A percentile compares a stretch with the other conserved stretches of the same genome.
phyloP scores from a whole-genome alignment of 1,284 basidiomycete genomes.

The Butyriboletus appendiculatus region DNA sequence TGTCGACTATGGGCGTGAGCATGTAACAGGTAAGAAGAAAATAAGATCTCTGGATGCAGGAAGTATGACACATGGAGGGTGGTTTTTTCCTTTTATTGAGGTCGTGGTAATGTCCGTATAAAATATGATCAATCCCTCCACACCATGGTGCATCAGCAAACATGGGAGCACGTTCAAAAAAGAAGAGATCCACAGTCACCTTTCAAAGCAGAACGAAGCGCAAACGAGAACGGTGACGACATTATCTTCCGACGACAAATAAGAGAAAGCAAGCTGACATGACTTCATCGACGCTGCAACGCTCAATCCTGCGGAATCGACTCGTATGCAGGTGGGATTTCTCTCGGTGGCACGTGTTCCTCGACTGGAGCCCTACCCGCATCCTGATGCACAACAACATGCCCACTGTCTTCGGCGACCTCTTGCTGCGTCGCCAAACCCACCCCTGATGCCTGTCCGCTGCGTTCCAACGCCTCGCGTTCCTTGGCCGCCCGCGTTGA shows the following conservation, averaged over 20 bases:
- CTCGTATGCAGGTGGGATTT: constrained; percentile 36
- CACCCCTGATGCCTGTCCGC: constrained; percentile 15
- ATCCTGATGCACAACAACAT: constrained; percentile 34
- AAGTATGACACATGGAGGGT: neutral
- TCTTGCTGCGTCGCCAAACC: constrained; percentile 28
- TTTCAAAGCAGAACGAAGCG: neutral
- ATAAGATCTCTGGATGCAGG: neutral
- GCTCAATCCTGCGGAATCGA: constrained; percentile 28
- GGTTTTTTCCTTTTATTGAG: neutral
- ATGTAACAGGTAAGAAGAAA: constrained; percentile 1
- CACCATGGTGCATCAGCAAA: neutral
- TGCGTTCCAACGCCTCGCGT: constrained; percentile 20
- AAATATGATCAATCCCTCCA: constrained; percentile 3
- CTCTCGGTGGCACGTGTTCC: constrained; percentile 21
- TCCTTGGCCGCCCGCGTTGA: constrained; percentile 17
- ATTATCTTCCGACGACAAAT: neutral
- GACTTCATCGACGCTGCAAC: neutral
- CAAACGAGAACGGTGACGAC: neutral
- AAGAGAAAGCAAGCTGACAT: neutral
- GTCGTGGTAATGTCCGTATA: constrained; percentile 4
- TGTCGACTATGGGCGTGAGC: neutral
- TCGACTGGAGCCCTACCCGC: constrained; percentile 27
- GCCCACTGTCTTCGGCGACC: constrained; percentile 23
- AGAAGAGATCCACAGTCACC: neutral
- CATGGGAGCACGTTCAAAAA: neutral